Percentiles rank a stretch among this genome's conserved stretches.
phyloP scores from a whole-genome alignment of 495 filamentous ascomycete species.

The Haplographium delicatum region DNA sequence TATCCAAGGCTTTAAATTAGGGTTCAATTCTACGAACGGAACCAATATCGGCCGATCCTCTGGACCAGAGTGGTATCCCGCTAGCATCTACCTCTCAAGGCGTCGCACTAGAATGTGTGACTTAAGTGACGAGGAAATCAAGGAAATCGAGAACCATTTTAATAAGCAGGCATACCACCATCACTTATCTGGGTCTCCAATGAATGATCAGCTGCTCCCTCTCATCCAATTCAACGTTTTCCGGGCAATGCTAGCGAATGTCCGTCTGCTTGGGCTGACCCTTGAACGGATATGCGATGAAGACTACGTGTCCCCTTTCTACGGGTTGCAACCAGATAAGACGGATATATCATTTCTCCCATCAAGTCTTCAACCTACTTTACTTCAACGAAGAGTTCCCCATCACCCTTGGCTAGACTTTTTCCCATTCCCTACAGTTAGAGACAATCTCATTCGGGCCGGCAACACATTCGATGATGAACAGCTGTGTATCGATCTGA shows the following conservation, averaged over 20 bases:
- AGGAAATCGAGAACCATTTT: not conserved
- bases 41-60: no score
- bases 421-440: slow-evolving; percentile 41
- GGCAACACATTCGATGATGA: slow-evolving; percentile 14
- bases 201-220: slow-evolving; percentile 27
- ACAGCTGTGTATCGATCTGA: slow-evolving; percentile 29
- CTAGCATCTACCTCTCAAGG: no score
- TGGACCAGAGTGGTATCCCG: no score
- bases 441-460: slow-evolving; percentile 34
- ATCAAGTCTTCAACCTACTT: slow-evolving; percentile 13
- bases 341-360: not conserved
- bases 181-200: slow-evolving; percentile 16
- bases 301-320: slow-evolving; percentile 29
- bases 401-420: slow-evolving; percentile 49
- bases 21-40: not conserved
- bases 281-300: slow-evolving; percentile 18
- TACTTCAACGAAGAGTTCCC: slow-evolving; percentile 25
- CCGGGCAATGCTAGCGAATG: slow-evolving; percentile 27
- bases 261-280: slow-evolving; percentile 17
- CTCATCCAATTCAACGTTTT: slow-evolving; percentile 30
- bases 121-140: not conserved
- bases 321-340: not conserved
- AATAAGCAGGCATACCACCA: not conserved
- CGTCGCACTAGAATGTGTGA: not conserved
- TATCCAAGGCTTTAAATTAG: not conserved